A percentile compares a stretch with the other conserved stretches of the same genome.
Conservation (phyloP, 1,139 yeast genomes). For the Candida tetrigidarum region DNA sequence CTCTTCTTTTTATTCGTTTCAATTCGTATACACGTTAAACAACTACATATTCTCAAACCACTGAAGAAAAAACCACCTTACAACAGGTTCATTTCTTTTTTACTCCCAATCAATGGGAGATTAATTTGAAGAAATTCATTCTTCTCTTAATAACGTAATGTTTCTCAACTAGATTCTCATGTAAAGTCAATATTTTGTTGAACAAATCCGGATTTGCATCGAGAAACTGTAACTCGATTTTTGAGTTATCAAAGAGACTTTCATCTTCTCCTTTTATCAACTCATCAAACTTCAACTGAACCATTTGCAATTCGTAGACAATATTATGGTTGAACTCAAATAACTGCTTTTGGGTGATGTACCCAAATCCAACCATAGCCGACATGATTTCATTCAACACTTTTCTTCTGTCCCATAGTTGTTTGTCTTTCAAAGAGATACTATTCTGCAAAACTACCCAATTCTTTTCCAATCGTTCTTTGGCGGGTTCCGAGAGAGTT, state of each 20-base stretch:
- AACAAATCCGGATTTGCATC: conserved; percentile 1
- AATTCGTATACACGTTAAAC: not conserved
- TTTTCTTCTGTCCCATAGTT: conserved; percentile 1
- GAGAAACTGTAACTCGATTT: not conserved
- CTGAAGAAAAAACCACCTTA: no score
- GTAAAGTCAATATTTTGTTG: not conserved
- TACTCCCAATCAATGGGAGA: not conserved
- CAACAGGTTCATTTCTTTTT: no score
- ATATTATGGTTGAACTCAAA: conserved; percentile 1
- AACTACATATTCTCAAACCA: not conserved
- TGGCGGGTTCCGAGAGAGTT: not conserved
- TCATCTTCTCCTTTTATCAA: not conserved
- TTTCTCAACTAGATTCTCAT: not conserved
- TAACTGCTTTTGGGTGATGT: not conserved
- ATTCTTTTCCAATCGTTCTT: not conserved
- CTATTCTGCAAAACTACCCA: conserved; percentile 4
- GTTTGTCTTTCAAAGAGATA: not conserved
- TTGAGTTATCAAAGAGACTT: not conserved
- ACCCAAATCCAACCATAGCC: not conserved
- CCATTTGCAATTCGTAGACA: conserved; percentile 3
- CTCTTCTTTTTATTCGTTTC: not conserved
- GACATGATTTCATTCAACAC: conserved; percentile 1
- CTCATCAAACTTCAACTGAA: conserved; percentile 2
- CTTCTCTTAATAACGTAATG: not conserved
- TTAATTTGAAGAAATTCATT: not conserved